These are phyloP conservation scores for Cyclospora cayetanensis DNA, from an alignment of 169 alveolate genomes.

Conservation along the genomic window DNA sequence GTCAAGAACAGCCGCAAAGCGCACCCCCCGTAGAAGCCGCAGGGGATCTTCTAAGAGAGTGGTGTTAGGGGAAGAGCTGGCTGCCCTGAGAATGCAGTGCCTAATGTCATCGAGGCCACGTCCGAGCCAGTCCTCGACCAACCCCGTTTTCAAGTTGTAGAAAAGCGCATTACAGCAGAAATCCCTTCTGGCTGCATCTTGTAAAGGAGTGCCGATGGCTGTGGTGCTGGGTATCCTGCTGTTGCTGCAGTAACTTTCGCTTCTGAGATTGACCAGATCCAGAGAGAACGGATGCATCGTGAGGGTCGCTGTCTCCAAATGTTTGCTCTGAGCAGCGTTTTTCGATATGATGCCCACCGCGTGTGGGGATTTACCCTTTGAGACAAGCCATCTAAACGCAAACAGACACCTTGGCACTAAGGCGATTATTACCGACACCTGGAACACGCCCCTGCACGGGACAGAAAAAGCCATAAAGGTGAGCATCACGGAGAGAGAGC, in stretches of 20 bases:
- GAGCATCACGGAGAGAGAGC: background rate
- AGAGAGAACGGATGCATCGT: constrained; percentile 83
- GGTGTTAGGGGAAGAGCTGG: constrained; percentile 92
- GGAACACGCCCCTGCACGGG: background rate
- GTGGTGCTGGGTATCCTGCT: constrained; percentile 93
- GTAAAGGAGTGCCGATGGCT: constrained; percentile 71
- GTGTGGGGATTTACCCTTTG: constrained; percentile 25
- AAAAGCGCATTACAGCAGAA: constrained; percentile 97
- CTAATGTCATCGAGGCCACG: constrained; percentile 86
- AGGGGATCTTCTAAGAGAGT: constrained; percentile 99
- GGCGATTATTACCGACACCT: background rate
- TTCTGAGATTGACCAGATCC: constrained; percentile 97
- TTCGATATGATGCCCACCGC: constrained; percentile 83
- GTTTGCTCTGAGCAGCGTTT: constrained; percentile 97
- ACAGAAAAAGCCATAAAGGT: background rate
- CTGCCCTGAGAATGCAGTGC: constrained; percentile 87
- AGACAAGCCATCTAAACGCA: constrained; percentile 33
- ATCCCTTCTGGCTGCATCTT: constrained; percentile 98
- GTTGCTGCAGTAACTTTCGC: constrained; percentile 93
- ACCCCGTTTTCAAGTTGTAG: constrained; percentile 92
- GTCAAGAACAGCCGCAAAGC: constrained; percentile 89
- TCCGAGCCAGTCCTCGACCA: constrained; percentile 96
- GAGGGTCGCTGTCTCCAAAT: constrained; percentile 97
- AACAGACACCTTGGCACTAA: background rate
- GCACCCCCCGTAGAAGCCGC: constrained; percentile 95